Base-by-base conservation (phyloP, 306 rosid species). In the Glycine latifolia region DNA sequence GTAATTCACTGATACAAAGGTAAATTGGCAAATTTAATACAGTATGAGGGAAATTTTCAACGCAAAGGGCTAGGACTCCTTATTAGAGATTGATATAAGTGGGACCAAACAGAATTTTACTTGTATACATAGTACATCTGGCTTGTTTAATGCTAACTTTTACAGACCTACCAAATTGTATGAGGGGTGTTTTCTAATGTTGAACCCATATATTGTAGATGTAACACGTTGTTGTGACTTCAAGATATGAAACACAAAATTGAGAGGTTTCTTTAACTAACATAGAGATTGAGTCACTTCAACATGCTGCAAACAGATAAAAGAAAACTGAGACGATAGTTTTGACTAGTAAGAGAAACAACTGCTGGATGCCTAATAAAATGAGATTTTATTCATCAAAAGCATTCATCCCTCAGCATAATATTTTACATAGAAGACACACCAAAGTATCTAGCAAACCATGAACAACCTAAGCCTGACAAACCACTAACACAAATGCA, bases 301-400 rank as follows among this genome's bases (percentile, higher is more conserved):
- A 59, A 59, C 2, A 0, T 17, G 65, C 6, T 16, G 0, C 65
- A 59, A 17, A 58, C 11, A 37, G 13, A 59, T 17, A 26, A 26
- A 0, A 17, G 37, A 59, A 20, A 59, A 59, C 3, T 59, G 12
- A 50, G 17, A 59, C 0, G 37, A 59, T 7, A 17, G 17, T 16
- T 17, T 20, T 20, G 35, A 17, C 13, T 20, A 17, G 6, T 59
- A 17, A 17, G 26, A 8, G 47, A 43, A 43, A 43, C 9, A 43
- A 43, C 47, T 43, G 7, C 7, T 43, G 1, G 1, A 43, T 43
- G 47, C 47, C 47, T 6, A 43, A 43, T 43, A 12, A 6, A 31
- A 17, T 1, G 68, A 73, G 43, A 2, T 8, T 37, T 73, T 63
- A 83, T 78, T 72, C 31, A 53, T 54, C 71, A 15, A 6, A 26